Base-by-base conservation (phyloP, 768 basidiomycete species). In the Russula earlei region DNA sequence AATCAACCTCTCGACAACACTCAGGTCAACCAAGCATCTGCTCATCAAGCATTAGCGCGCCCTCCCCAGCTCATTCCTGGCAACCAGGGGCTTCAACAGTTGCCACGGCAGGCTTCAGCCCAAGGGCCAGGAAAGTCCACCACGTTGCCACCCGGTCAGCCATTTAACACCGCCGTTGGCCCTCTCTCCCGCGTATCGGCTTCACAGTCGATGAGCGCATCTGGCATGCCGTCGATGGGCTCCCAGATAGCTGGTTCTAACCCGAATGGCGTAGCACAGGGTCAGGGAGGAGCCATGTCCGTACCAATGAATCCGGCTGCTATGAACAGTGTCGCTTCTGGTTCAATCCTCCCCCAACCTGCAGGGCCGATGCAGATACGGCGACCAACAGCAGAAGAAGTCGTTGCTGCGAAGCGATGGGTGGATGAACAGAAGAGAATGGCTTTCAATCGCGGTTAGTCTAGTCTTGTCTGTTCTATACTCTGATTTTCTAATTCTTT, bases 391-490 rank as follows among this genome's bases (percentile, higher is more conserved):
- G 1, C 9, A 20, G 52, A 58, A 9, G 57, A 58, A 4, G 0
- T 49, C 1, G 0, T 8, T 8, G 1, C 1, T 38, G 57, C 52
- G 7, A 48, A 44, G 52, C 46, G 47, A 54, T 49, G 47, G 57
- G 33, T 58, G 14, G 52, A 54, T 0, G 57, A 58, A 7, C 47
- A 33, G 34, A 58, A 49, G 29, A 48, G 52, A 40, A 11, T 8
- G 4, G 52, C 52, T 4, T 58, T 45, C 20, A 44, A 20, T 43
- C 34, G 29, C 24, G 52, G 47, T 53, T 24, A 10, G 41, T 49
- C 15, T n/a, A 5, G 3, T 44, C 6, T 12, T 15, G 7, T 49
- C n/a, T n/a, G n/a, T n/a, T n/a, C n/a, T 14, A 3, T 19, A n/a
- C 12, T 42, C 5, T 27, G 2, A 11, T 1, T 58, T 33, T 22